Percentiles rank a stretch among this genome's conserved stretches.
Evolutionary conservation across 1,139 yeast species (phyloP).

Genomic region (Hansenula sp.): DNA sequence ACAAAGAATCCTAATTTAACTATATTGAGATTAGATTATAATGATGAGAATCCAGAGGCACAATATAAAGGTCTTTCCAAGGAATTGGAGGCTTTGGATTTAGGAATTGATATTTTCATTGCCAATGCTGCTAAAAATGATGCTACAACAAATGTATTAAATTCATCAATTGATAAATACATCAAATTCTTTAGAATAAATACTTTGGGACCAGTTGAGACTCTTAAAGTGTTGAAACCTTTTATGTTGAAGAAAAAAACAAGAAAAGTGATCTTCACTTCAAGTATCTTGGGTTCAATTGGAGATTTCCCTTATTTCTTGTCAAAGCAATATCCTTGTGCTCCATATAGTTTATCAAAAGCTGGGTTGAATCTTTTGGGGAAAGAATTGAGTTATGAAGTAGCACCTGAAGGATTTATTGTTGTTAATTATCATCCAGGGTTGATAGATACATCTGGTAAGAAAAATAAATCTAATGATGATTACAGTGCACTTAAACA

Average conservation of each 20-base stretch:
- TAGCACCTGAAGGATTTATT: constrained; percentile 8
- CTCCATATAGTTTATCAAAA: constrained; percentile 30
- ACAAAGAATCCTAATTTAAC: constrained; percentile 19
- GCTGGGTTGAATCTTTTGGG: constrained; percentile 16
- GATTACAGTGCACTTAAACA: constrained; percentile 21
- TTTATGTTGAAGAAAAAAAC: constrained; percentile 21
- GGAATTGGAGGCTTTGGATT: constrained; percentile 19
- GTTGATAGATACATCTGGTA: constrained; percentile 17
- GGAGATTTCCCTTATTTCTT: constrained; percentile 13
- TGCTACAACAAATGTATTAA: constrained; percentile 33
- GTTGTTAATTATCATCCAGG: constrained; percentile 30
- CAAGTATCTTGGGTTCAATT: constrained; percentile 26
- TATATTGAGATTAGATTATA: constrained; percentile 20
- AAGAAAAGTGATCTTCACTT: constrained; percentile 26
- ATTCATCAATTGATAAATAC: constrained; percentile 25
- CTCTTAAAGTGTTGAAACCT: constrained; percentile 27
- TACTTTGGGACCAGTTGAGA: constrained; percentile 29
- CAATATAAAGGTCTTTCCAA: constrained; percentile 13
- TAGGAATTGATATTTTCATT: constrained; percentile 44
- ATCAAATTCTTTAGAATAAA: constrained; percentile 25
- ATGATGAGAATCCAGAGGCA: constrained; percentile 10
- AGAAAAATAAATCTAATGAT: constrained; percentile 12
- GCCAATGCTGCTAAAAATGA: constrained; percentile 52
- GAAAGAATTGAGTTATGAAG: neutral
- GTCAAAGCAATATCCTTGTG: constrained; percentile 14